Evolutionary conservation across 1,284 basidiomycete species (phyloP).

Genomic region (Ustilago loliicola): DNA sequence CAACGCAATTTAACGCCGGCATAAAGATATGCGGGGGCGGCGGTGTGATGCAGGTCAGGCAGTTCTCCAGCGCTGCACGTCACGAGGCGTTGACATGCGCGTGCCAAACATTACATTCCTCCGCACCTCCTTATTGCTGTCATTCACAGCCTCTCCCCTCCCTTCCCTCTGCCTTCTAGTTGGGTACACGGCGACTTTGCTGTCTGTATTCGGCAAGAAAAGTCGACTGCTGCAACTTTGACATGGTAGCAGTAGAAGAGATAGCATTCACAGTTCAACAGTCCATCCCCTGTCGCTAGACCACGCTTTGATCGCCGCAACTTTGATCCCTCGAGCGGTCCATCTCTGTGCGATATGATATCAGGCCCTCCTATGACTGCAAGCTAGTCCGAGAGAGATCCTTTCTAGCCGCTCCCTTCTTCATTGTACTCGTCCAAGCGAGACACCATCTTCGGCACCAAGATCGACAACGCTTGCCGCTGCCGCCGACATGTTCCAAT

Average conservation of each 20-base stretch:
- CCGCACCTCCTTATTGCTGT: constrained; percentile 17
- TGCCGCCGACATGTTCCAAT: constrained; percentile 43
- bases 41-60: neutral
- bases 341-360: no score
- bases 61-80: constrained; percentile 21
- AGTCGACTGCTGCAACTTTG: neutral
- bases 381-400: no score
- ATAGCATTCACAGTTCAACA: no score
- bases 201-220: neutral
- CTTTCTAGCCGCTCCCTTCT: no score
- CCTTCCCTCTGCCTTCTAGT: neutral
- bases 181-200: neutral
- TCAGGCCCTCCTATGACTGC: neutral
- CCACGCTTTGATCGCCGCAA: neutral
- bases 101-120: constrained; percentile 3
- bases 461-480: neutral
- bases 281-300: neutral
- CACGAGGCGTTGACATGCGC: constrained; percentile 7
- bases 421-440: no score
- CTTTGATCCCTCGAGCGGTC: no score
- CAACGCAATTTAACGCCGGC: constrained; percentile 8
- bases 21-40: constrained; percentile 5
- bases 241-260: no score
- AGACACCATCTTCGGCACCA: neutral
- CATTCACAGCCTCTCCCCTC: neutral